Conservation (phyloP, 2,329 filamentous ascomycete species). For the Ascochyta koolunga region DNA sequence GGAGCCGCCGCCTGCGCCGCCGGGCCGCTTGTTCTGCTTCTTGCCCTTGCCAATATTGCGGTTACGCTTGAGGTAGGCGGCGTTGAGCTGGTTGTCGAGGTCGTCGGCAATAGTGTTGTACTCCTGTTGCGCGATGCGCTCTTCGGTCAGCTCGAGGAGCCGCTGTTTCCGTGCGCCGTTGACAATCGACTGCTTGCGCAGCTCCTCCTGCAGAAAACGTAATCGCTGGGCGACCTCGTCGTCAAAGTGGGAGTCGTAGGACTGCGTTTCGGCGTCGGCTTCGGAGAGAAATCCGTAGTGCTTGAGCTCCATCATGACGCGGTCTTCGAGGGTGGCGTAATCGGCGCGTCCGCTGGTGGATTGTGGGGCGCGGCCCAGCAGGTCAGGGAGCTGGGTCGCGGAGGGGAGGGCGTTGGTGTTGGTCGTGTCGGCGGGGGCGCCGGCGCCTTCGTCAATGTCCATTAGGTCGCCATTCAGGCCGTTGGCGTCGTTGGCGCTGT, state of each 20-base stretch:
- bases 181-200: conserved; percentile 81
- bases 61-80: conserved; percentile 93
- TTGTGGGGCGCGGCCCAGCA: conserved; percentile 78
- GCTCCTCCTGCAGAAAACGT: conserved; percentile 79
- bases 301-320: conserved; percentile 86
- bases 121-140: conserved; percentile 94
- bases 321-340: conserved; percentile 85
- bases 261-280: conserved; percentile 67
- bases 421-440: conserved; percentile 40
- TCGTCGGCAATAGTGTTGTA: conserved; percentile 97
- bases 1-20: conserved; percentile 75
- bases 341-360: conserved; percentile 74
- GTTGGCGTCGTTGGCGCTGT: conserved; percentile 61
- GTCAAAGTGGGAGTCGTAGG: conserved; percentile 89
- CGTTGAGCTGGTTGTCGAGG: conserved; percentile 91
- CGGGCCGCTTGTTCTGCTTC: conserved; percentile 78
- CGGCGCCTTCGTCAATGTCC: conserved; percentile 55
- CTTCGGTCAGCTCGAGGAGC: conserved; percentile 83
- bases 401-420: conserved; percentile 60
- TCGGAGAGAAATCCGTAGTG: conserved; percentile 89
- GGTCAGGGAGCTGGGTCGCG: conserved; percentile 80
- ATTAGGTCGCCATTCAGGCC: conserved; percentile 56
- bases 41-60: conserved; percentile 93
- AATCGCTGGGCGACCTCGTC: conserved; percentile 92
- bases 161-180: conserved; percentile 92